Base-by-base conservation (phyloP, 345 rosid genomes). In the Brassica nigra region DNA sequence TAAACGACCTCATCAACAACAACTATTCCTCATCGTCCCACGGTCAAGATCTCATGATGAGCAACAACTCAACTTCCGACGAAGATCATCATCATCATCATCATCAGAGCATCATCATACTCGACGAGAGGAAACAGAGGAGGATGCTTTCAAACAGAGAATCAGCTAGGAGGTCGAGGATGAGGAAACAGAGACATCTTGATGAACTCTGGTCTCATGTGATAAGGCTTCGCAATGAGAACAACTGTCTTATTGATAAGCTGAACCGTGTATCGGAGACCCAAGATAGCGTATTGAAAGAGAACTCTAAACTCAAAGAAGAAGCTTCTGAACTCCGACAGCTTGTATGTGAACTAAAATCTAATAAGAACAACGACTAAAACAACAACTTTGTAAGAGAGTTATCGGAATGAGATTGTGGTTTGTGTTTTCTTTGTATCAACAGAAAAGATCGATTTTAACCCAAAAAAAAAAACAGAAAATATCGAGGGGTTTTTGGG, bases 71-170 rank as follows among this genome's bases (percentile, higher is more conserved):
- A 39, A 85, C 91, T 57, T 92, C 93, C 1, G 93, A 91, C 36
- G 98, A 92, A 70, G 89, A 92, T 15, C 75, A 68, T 64, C 84
- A 83, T 11, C 94, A 83, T 11, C 94, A 31, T 65, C 44, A 36
- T 66, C 71, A 92, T 70, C 81, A 82, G 16, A 71, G 83, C 49
- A 77, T 86, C 80, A 86, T 91, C 27, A 85, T 93, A 84, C 67
- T 71, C 16, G 91, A 95, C 14, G 97, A 95, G 74, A 87, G 97
- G 95, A 92, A 87, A 85, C 90, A 88, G 70, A 81, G 97, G 62
- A 86, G 99, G 84, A 95, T 91, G 99, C 89, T 95, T 68, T 95
- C 99, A 1, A 95, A 95, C 73, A 84, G 99, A 79, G 99, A 95
- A 78, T 95, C 99, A 0, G 99, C 97, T 1, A 86, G 99, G 3